Conservation (phyloP, 2,329 filamentous ascomycete species). For the Pseudopyrenochaeta lycopersici region DNA sequence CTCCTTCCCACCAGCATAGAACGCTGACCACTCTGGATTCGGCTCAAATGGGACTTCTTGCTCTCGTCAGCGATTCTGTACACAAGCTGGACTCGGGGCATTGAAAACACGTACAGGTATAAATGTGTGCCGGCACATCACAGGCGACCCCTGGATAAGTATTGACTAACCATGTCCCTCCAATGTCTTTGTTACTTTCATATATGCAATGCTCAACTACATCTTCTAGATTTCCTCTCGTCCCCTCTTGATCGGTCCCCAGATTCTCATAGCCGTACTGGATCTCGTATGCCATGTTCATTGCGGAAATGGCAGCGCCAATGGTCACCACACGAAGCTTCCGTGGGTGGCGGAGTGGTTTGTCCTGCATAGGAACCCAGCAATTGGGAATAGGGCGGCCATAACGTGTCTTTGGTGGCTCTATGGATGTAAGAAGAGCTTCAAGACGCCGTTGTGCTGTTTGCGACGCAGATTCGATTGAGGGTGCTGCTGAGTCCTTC, state of each 20-base stretch:
- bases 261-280: neutral
- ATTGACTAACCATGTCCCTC: neutral
- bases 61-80: neutral
- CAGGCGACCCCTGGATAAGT: neutral
- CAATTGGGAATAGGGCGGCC: neutral
- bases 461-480: neutral
- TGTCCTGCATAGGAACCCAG: neutral
- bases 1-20: neutral
- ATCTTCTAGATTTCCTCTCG: neutral
- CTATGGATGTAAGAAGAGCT: neutral
- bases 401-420: neutral
- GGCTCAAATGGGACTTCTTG: neutral
- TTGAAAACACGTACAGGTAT: neutral
- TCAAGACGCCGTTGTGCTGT: neutral
- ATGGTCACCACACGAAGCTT: neutral
- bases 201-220: neutral
- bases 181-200: neutral
- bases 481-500: neutral
- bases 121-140: conserved; percentile 3
- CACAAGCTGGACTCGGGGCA: neutral
- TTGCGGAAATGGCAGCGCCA: neutral
- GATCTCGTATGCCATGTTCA: neutral
- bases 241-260: neutral
- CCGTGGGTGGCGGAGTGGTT: neutral
- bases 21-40: neutral